phyloP scores from a whole-genome alignment of 2,329 filamentous ascomycete genomes.

The Zymoseptoria pseudotritici region DNA sequence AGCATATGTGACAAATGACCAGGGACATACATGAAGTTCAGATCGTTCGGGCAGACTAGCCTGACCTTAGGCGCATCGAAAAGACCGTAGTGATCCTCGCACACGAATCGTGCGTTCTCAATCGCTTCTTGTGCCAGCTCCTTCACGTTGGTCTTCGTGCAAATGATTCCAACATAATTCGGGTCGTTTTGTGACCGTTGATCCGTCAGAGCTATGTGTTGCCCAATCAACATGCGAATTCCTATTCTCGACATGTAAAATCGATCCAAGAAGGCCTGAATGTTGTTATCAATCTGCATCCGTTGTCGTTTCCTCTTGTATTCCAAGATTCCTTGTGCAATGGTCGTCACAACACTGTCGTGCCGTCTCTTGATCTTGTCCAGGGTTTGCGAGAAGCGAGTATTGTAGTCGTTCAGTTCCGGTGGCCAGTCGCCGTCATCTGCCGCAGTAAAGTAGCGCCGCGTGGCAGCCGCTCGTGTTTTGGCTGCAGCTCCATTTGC shows the following conservation, averaged over 20 bases:
- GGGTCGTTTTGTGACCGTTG: slow-evolving; percentile 84
- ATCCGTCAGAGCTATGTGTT: slow-evolving; percentile 94
- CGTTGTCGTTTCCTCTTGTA: slow-evolving; percentile 95
- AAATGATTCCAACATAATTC: slow-evolving; percentile 96
- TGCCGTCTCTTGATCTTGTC: slow-evolving; percentile 93
- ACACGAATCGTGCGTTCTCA: slow-evolving; percentile 97
- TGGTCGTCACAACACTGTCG: slow-evolving; percentile 94
- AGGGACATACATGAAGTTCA: slow-evolving; percentile 99
- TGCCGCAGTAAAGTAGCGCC: slow-evolving; percentile 77
- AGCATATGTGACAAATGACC: slow-evolving; percentile 99
- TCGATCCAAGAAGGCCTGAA: slow-evolving; percentile 93
- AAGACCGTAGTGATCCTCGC: slow-evolving; percentile 94
- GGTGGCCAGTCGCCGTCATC: slow-evolving; percentile 94
- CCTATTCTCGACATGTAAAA: slow-evolving; percentile 99
- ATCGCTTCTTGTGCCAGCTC: slow-evolving; percentile 96
- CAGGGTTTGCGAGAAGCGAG: slow-evolving; percentile 77
- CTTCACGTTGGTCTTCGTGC: slow-evolving; percentile 93
- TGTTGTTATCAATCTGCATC: slow-evolving; percentile 96
- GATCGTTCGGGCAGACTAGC: slow-evolving; percentile 75
- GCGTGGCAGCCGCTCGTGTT: slow-evolving; percentile 35
- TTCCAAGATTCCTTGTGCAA: slow-evolving; percentile 94
- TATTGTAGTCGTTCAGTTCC: slow-evolving; percentile 90
- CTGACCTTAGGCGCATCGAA: slow-evolving; percentile 96
- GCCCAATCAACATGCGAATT: slow-evolving; percentile 97
- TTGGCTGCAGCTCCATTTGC: slow-evolving; percentile 38